These are phyloP conservation scores for Boletus pseudo-olivaceus DNA, from an alignment of 768 basidiomycete genomes.

Conservation along the genomic window DNA sequence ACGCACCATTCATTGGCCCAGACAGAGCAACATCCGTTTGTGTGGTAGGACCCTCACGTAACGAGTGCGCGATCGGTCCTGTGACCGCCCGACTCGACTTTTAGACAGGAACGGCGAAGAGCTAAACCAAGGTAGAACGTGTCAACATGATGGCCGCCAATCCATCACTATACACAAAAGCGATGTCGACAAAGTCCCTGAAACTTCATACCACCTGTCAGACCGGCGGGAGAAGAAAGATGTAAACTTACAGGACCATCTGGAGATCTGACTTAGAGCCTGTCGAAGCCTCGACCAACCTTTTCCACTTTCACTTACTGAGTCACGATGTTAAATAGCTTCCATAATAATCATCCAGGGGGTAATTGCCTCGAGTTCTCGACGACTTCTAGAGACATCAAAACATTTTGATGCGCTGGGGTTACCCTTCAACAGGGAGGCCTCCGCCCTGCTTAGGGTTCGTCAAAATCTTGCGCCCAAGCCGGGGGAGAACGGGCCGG, in stretches of 20 bases:
- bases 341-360: slow-evolving; percentile 27
- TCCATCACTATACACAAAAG: slow-evolving; percentile 16
- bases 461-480: not conserved
- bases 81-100: slow-evolving; percentile 8
- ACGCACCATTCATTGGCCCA: slow-evolving; percentile 12
- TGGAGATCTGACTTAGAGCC: slow-evolving; percentile 20
- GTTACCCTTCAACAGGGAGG: not conserved
- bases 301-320: slow-evolving; percentile 15
- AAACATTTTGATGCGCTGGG: slow-evolving; percentile 7
- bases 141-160: slow-evolving; percentile 19
- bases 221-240: slow-evolving; percentile 28
- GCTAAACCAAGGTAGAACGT: slow-evolving; percentile 25
- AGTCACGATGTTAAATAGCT: slow-evolving; percentile 10
- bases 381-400: slow-evolving; percentile 8
- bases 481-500: not conserved
- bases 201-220: slow-evolving; percentile 12
- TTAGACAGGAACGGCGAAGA: slow-evolving; percentile 11
- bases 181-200: slow-evolving; percentile 24
- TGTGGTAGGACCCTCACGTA: slow-evolving; percentile 20
- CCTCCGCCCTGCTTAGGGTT: not conserved
- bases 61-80: slow-evolving; percentile 12
- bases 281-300: slow-evolving; percentile 8
- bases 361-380: slow-evolving; percentile 15
- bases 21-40: slow-evolving; percentile 12
- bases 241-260: slow-evolving; percentile 11